Percentiles rank a stretch among this genome's conserved stretches.
Evolutionary conservation across 768 basidiomycete genomes (phyloP).

Genomic region (Amanita rimosa): DNA sequence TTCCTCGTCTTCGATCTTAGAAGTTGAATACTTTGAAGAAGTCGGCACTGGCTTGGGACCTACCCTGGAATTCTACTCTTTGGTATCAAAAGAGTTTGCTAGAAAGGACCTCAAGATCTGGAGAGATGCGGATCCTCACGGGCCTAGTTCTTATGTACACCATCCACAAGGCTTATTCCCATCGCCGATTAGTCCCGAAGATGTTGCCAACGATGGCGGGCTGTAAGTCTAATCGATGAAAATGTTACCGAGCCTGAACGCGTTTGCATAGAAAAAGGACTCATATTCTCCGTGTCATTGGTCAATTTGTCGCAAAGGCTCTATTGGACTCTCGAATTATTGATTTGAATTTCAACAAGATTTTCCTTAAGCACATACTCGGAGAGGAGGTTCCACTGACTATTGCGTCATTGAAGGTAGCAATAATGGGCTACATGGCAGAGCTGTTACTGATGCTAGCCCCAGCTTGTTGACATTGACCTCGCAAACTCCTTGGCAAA

Average conservation of each 20-base stretch:
- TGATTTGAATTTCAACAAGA: constrained; percentile 87
- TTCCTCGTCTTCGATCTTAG: constrained; percentile 84
- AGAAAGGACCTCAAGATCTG: constrained; percentile 81
- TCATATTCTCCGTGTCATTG: constrained; percentile 81
- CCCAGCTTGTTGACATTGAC: constrained; percentile 73
- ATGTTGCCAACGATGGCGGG: constrained; percentile 61
- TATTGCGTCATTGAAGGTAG: constrained; percentile 72
- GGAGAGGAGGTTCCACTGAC: constrained; percentile 80
- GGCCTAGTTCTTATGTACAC: constrained; percentile 61
- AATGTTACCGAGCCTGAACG: neutral
- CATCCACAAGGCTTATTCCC: constrained; percentile 86
- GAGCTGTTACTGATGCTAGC: constrained; percentile 7
- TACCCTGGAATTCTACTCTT: constrained; percentile 96
- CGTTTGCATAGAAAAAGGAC: constrained; percentile 54
- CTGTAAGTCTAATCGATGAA: constrained; percentile 36
- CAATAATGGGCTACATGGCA: constrained; percentile 7
- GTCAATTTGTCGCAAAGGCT: constrained; percentile 95
- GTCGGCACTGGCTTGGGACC: constrained; percentile 97
- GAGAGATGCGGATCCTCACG: constrained; percentile 69
- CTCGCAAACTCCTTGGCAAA: constrained; percentile 81
- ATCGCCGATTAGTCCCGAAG: constrained; percentile 62
- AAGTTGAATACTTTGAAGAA: constrained; percentile 98
- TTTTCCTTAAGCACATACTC: constrained; percentile 87
- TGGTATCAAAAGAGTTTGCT: constrained; percentile 93
- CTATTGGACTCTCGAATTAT: constrained; percentile 96